These are phyloP conservation scores for Novymonas esmeraldas DNA, from an alignment of 208 protist genomes.

Conservation along the genomic window DNA sequence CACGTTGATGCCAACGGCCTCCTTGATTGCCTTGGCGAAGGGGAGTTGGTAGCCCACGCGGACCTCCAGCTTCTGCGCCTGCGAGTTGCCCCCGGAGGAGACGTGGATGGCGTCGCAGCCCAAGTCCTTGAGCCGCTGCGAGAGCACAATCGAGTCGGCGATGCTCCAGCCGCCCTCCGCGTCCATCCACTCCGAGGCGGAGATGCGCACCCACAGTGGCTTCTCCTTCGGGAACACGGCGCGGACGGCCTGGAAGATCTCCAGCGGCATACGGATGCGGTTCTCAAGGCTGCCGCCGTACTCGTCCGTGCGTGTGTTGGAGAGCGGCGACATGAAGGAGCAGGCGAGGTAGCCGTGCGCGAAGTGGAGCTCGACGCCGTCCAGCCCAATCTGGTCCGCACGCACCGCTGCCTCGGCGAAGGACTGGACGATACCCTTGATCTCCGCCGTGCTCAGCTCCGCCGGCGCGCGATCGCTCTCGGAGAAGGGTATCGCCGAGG, in stretches of 20 bases:
- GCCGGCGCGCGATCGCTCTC: slow-evolving; percentile 24
- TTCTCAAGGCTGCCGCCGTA: slow-evolving; percentile 85
- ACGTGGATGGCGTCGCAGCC: slow-evolving; percentile 64
- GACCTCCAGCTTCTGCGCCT: slow-evolving; percentile 52
- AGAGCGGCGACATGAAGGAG: slow-evolving; percentile 62
- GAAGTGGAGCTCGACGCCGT: slow-evolving; percentile 86
- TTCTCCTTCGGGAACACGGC: slow-evolving; percentile 45
- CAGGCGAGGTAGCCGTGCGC: slow-evolving; percentile 86
- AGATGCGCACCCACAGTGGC: slow-evolving; percentile 80
- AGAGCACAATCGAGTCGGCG: slow-evolving; percentile 28
- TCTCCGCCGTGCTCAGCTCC: slow-evolving; percentile 41
- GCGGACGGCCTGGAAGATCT: slow-evolving; percentile 59
- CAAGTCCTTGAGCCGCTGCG: slow-evolving; percentile 45
- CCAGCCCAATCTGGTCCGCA: slow-evolving; percentile 57
- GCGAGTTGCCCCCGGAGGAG: slow-evolving; percentile 66
- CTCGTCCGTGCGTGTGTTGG: slow-evolving; percentile 81
- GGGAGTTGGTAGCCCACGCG: slow-evolving; percentile 42
- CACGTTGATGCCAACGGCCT: slow-evolving; percentile 42
- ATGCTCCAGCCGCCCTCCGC: slow-evolving; percentile 39
- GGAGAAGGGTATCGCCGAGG: slow-evolving; percentile 51
- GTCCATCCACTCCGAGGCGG: slow-evolving; percentile 69
- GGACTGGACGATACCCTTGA: slow-evolving; percentile 39
- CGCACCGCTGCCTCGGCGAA: slow-evolving; percentile 48
- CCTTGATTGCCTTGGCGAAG: slow-evolving; percentile 61
- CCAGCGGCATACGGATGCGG: slow-evolving; percentile 70